Evolutionary conservation across 345 rosid genomes (phyloP), one percentile per base, ranked within the genome.

Genomic region (Gossypium australe): DNA sequence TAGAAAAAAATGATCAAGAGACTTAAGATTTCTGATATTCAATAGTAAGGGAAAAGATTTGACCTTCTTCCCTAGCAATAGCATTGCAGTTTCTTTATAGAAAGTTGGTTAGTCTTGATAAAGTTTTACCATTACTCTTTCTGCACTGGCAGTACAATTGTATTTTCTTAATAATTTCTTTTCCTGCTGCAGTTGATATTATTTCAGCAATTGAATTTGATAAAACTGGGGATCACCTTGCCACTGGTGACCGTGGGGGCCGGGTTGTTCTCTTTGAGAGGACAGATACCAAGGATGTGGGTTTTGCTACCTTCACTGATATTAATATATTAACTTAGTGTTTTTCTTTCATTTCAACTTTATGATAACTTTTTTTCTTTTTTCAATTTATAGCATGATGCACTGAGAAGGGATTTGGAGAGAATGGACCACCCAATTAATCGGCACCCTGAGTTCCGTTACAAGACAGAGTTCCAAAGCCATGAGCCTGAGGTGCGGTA

Each of bases 171-270:
- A 34, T 7, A 70, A 5, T 74, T 70, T 55, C 77, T 71, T 77
- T 72, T 82, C 62, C 17, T 75, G 58, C 71, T 83, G 88, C 94
- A 94, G 98, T 90, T 83, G 98, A 94, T 84, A 82, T 94, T 70
- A 94, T 92, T 71, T 90, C 98, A 29, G 96, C 97, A 16, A 89
- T 94, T 49, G 96, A 94, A 77, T 94, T 94, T 79, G 94, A 94
- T 86, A 84, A 77, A 84, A 79, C 82, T 51, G 98, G 98, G 2
- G 85, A 90, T 67, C 91, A 92, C 78, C 96, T 94, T 22, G 98
- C 96, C 67, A 92, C 98, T 71, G 98, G 98, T 61, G 98, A 94
- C 76, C 96, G 97, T 83, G 98, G 98, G 71, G 98, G 98, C 48
- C 82, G 98, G 24, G 98, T 92, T 80, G 98, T 94, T 84, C 88